These are phyloP conservation scores for Thielaviopsis populi DNA, from an alignment of 2,329 filamentous ascomycete species.

Conservation along the genomic window DNA sequence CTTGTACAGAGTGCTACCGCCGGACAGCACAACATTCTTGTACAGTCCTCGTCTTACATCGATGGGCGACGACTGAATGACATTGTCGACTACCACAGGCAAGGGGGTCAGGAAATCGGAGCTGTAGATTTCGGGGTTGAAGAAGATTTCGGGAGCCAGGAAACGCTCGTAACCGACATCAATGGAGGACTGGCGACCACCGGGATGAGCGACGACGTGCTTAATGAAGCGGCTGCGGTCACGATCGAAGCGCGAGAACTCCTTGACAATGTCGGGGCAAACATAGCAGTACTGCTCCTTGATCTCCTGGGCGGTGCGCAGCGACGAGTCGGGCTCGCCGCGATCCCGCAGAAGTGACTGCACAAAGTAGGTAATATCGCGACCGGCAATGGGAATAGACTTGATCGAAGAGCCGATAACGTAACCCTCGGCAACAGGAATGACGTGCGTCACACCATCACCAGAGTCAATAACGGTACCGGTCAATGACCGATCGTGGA, in stretches of 20 bases:
- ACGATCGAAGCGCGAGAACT: slow-evolving; percentile 85
- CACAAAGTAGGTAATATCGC: slow-evolving; percentile 98
- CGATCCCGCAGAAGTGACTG: slow-evolving; percentile 91
- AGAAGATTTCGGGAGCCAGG: slow-evolving; percentile 96
- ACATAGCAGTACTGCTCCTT: slow-evolving; percentile 99
- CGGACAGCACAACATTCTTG: slow-evolving; percentile 98
- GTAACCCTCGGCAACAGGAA: slow-evolving; percentile 95
- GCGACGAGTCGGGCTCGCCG: slow-evolving; percentile 86
- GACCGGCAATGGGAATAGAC: slow-evolving; percentile 92
- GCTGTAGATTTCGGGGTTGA: slow-evolving; percentile 99
- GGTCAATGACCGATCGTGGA: slow-evolving; percentile 86
- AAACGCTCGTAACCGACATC: slow-evolving; percentile 98
- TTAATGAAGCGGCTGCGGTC: slow-evolving; percentile 84
- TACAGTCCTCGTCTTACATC: slow-evolving; percentile 93
- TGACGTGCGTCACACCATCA: slow-evolving; percentile 97
- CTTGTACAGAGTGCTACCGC: slow-evolving; percentile 94
- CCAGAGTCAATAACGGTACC: slow-evolving; percentile 97
- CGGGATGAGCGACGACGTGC: slow-evolving; percentile 73
- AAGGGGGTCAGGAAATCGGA: slow-evolving; percentile 95
- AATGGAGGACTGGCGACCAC: slow-evolving; percentile 68
- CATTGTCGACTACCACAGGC: slow-evolving; percentile 83
- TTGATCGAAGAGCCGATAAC: slow-evolving; percentile 99
- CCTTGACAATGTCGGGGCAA: slow-evolving; percentile 96
- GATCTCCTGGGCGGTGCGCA: slow-evolving; percentile 95
- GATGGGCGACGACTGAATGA: slow-evolving; percentile 95